phyloP scores from a whole-genome alignment of 208 protist species.

The Novymonas esmeraldas region DNA sequence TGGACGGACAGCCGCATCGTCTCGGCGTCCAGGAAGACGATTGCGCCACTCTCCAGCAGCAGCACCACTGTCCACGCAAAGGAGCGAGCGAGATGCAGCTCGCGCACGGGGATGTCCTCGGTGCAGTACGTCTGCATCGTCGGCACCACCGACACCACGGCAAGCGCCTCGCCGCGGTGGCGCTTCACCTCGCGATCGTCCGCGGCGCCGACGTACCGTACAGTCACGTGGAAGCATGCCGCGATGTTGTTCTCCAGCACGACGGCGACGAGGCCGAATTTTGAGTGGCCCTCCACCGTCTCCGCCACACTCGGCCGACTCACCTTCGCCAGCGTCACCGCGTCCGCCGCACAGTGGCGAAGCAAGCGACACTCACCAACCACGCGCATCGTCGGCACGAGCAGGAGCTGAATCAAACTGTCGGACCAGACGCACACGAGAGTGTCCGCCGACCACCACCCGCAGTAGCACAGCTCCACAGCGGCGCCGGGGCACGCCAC shows the following conservation, averaged over 20 bases:
- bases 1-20: constrained; percentile 60
- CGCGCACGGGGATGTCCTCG: constrained; percentile 61
- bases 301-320: constrained; percentile 13
- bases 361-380: constrained; percentile 21
- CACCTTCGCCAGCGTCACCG: constrained; percentile 23
- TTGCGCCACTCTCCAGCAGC: constrained; percentile 71
- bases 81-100: constrained; percentile 51
- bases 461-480: constrained; percentile 26
- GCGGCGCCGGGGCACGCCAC: not conserved
- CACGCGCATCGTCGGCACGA: constrained; percentile 5
- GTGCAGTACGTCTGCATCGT: constrained; percentile 39
- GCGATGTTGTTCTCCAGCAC: constrained; percentile 52
- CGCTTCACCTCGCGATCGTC: constrained; percentile 13
- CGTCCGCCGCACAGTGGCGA: constrained; percentile 21
- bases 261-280: constrained; percentile 43
- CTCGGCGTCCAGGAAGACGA: constrained; percentile 64
- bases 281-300: not conserved
- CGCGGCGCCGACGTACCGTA: not conserved
- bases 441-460: constrained; percentile 51
- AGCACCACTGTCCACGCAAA: constrained; percentile 55
- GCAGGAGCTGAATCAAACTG: constrained; percentile 39
- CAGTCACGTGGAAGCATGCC: constrained; percentile 41
- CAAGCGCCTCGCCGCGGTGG: constrained; percentile 8
- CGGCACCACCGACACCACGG: constrained; percentile 9
- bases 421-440: constrained; percentile 66